Evolutionary conservation across 495 filamentous ascomycete species (phyloP).

Genomic region (Penicilliopsis zonata): DNA sequence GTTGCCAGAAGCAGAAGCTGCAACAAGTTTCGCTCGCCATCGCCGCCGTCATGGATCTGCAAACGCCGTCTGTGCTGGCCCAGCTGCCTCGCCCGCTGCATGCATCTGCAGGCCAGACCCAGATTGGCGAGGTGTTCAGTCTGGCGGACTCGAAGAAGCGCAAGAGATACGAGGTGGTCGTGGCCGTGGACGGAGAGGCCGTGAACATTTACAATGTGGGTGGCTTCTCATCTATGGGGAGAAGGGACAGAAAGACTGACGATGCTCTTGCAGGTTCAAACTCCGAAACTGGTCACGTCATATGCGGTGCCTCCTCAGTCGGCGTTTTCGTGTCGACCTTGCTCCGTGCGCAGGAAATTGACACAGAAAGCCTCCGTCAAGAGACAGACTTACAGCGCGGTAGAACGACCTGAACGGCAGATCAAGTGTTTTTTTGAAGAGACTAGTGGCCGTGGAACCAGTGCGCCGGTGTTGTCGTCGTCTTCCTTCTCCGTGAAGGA

Average conservation of each 20-base stretch:
- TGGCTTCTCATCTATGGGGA: neutral
- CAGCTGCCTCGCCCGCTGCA: slow-evolving; percentile 55
- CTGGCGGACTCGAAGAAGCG: slow-evolving; percentile 63
- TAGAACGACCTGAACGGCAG: slow-evolving; percentile 28
- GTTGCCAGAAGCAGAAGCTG: neutral
- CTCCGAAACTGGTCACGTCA: slow-evolving; percentile 67
- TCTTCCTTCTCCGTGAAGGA: slow-evolving; percentile 27
- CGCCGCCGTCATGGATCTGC: slow-evolving; percentile 29
- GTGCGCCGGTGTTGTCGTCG: slow-evolving; percentile 27
- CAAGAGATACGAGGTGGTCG: slow-evolving; percentile 74
- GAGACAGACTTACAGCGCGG: slow-evolving; percentile 58
- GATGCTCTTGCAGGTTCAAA: slow-evolving; percentile 50
- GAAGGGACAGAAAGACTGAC: slow-evolving; percentile 1
- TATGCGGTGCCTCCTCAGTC: slow-evolving; percentile 78
- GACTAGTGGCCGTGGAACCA: slow-evolving; percentile 21
- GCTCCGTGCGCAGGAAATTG: slow-evolving; percentile 55
- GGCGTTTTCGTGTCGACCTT: slow-evolving; percentile 63
- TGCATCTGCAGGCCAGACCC: slow-evolving; percentile 44
- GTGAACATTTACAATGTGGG: slow-evolving; percentile 88
- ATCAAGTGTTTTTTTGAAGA: slow-evolving; percentile 44
- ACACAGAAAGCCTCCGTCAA: slow-evolving; percentile 37
- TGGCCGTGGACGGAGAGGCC: slow-evolving; percentile 82
- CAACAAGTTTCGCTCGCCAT: neutral
- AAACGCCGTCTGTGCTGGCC: slow-evolving; percentile 44
- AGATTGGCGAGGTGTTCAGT: slow-evolving; percentile 59